Conservation (phyloP, 2,329 filamentous ascomycete genomes). For the Anthostomella pinea region DNA sequence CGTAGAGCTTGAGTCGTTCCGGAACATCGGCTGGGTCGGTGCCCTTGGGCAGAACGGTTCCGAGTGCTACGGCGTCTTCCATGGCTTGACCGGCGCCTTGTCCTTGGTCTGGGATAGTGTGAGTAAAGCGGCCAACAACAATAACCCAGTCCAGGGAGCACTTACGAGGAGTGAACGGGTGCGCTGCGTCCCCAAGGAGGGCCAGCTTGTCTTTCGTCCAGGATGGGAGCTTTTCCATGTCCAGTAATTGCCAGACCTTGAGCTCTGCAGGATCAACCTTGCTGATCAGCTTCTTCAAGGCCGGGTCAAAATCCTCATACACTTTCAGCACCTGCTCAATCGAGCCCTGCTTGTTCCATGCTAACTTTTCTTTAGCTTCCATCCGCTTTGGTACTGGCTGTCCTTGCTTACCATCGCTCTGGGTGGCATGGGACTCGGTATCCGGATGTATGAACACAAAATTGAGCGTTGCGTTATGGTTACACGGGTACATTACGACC, state of each 20-base stretch:
- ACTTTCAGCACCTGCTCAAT: conserved; percentile 37
- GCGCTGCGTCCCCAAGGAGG: conserved; percentile 64
- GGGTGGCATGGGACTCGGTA: conserved; percentile 33
- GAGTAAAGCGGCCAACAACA: neutral
- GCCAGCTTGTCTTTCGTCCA: conserved; percentile 55
- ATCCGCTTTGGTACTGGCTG: neutral
- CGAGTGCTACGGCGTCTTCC: conserved; percentile 62
- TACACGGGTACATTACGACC: conserved; percentile 47
- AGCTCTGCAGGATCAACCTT: conserved; percentile 44
- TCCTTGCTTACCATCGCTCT: conserved; percentile 31
- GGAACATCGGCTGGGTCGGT: conserved; percentile 45
- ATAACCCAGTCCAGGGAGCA: conserved; percentile 3
- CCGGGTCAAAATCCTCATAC: conserved; percentile 42
- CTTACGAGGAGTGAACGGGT: conserved; percentile 62
- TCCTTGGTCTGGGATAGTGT: conserved; percentile 20
- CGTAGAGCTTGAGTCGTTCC: conserved; percentile 56
- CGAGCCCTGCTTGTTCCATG: conserved; percentile 39
- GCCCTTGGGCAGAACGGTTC: conserved; percentile 50
- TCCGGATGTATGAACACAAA: conserved; percentile 53
- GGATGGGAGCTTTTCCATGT: conserved; percentile 56
- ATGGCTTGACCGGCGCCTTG: conserved; percentile 57
- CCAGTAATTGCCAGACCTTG: conserved; percentile 58
- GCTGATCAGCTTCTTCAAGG: conserved; percentile 37
- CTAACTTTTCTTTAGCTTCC: too few relatives aligned
- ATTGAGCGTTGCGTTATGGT: conserved; percentile 43